Conservation (phyloP, 768 basidiomycete genomes). For the Sporobolomyces roseus region DNA sequence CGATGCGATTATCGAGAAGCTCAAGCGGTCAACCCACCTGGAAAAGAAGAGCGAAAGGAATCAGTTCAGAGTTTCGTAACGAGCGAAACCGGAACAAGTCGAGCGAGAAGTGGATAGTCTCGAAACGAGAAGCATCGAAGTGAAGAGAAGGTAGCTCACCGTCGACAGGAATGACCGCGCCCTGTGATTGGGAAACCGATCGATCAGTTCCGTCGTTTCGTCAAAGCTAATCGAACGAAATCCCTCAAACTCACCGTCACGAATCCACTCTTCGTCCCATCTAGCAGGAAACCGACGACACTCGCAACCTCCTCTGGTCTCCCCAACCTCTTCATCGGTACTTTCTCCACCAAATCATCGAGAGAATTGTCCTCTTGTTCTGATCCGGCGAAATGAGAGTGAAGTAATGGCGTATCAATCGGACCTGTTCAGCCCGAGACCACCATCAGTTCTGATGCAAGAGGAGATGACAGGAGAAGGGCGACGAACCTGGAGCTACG, state of each 20-base stretch:
- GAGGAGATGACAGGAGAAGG: not conserved
- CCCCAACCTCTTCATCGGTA: conserved; percentile 30
- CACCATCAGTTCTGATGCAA: not conserved
- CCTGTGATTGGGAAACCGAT: not conserved
- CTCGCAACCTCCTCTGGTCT: conserved; percentile 33
- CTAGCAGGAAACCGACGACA: conserved; percentile 35
- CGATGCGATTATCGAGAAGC: no score
- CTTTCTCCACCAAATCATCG: conserved; percentile 8
- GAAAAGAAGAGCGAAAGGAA: no score
- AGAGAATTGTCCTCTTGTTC: conserved; percentile 3
- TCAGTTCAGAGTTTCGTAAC: no score
- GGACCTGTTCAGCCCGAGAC: conserved; percentile 9
- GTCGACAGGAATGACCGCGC: conserved; percentile 36
- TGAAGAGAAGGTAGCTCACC: conserved; percentile 8
- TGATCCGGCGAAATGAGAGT: not conserved
- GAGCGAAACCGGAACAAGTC: no score
- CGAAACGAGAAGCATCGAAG: not conserved
- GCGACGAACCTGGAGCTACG: conserved; percentile 26
- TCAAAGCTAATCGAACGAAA: not conserved
- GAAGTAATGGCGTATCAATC: conserved; percentile 31
- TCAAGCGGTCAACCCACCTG: no score
- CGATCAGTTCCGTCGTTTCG: not conserved
- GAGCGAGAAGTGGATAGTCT: not conserved
- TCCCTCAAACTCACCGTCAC: conserved; percentile 20
- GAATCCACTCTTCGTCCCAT: conserved; percentile 21